Evolutionary conservation across 192 early-diverging fungal genomes (phyloP).

Genomic region (Phycomyces nitens): DNA sequence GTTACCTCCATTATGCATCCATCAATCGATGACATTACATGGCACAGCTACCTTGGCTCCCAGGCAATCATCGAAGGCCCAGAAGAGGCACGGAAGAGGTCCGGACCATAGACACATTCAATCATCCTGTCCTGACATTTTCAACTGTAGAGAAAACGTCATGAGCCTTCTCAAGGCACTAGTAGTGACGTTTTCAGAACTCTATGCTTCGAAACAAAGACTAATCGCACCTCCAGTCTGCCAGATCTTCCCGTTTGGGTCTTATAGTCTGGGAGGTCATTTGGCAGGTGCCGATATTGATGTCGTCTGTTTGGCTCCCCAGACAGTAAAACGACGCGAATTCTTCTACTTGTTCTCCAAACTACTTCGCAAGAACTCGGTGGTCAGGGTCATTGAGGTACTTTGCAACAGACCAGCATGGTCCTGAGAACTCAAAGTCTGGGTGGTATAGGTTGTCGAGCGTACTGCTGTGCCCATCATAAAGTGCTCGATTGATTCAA

Average conservation of each 20-base stretch:
- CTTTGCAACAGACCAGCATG: not conserved
- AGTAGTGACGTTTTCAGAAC: not conserved
- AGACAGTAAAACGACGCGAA: not conserved
- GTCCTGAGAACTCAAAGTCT: too few relatives aligned
- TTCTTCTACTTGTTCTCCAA: constrained; percentile 4
- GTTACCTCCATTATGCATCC: not conserved
- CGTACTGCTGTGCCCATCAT: constrained; percentile 29
- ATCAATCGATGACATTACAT: not conserved
- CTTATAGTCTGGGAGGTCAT: constrained; percentile 20
- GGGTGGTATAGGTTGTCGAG: constrained; percentile 16
- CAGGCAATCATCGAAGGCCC: not conserved
- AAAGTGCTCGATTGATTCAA: constrained; percentile 22
- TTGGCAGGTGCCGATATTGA: constrained; percentile 23
- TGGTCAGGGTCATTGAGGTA: constrained; percentile 9
- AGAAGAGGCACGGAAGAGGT: not conserved
- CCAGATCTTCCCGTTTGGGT: constrained; percentile 25
- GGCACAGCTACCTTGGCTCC: not conserved
- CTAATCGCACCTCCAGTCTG: constrained; percentile 3
- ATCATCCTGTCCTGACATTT: not conserved
- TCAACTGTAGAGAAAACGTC: not conserved
- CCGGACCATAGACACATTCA: not conserved
- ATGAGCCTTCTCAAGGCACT: not conserved
- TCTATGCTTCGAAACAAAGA: not conserved
- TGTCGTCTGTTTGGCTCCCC: constrained; percentile 1
- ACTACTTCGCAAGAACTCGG: not conserved